phyloP scores from a whole-genome alignment of 2,329 filamentous ascomycete genomes.

The Alternaria postmessia region DNA sequence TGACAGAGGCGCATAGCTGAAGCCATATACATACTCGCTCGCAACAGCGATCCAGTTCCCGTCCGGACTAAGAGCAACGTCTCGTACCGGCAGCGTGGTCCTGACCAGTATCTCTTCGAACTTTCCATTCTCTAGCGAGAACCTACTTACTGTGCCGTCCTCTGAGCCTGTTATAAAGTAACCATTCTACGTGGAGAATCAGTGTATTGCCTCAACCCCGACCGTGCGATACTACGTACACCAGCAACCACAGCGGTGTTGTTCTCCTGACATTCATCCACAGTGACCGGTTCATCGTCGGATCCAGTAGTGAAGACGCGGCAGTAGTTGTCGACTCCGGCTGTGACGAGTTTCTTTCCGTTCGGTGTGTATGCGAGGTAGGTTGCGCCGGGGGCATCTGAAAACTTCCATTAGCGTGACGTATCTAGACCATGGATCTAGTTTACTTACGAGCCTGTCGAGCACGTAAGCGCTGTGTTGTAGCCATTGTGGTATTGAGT shows the following conservation, averaged over 20 bases:
- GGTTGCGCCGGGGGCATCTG: slow-evolving; percentile 85
- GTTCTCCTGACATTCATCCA: slow-evolving; percentile 89
- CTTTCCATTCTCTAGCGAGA: slow-evolving; percentile 75
- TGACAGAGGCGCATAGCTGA: slow-evolving; percentile 4
- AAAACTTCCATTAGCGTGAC: slow-evolving; percentile 14
- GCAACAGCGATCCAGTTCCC: slow-evolving; percentile 89
- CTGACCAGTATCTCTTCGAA: slow-evolving; percentile 86
- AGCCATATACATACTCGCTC: slow-evolving; percentile 73
- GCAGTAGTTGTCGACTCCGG: slow-evolving; percentile 91
- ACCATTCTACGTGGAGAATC: slow-evolving; percentile 63
- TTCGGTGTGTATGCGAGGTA: slow-evolving; percentile 89
- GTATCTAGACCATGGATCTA: background rate
- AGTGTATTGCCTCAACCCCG: slow-evolving; percentile 15
- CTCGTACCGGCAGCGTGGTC: slow-evolving; percentile 84
- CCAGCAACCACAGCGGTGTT: slow-evolving; percentile 81
- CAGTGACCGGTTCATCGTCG: slow-evolving; percentile 88
- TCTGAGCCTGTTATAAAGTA: slow-evolving; percentile 91
- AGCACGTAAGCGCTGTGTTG: slow-evolving; percentile 32
- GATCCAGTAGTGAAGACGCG: slow-evolving; percentile 91
- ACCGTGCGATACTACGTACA: slow-evolving; percentile 50
- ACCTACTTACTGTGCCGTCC: slow-evolving; percentile 94
- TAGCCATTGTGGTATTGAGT: slow-evolving; percentile 18
- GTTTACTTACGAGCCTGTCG: slow-evolving; percentile 45
- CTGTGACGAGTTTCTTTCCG: slow-evolving; percentile 85
- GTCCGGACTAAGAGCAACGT: slow-evolving; percentile 83